Base-by-base conservation (phyloP, 495 filamentous ascomycete genomes). In the Penicillium arizonense region DNA sequence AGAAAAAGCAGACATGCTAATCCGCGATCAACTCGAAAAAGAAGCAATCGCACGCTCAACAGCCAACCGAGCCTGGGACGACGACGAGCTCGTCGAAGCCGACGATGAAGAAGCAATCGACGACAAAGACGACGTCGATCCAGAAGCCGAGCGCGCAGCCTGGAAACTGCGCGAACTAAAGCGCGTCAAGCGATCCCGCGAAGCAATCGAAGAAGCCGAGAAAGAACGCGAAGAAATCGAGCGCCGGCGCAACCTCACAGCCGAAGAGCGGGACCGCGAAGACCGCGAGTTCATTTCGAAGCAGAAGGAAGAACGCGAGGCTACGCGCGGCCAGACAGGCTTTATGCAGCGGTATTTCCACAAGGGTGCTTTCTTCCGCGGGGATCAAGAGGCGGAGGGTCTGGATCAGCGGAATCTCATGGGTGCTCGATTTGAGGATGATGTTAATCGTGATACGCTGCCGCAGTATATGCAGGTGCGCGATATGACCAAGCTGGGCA, bases 301-400 rank as follows among this genome's bases (percentile, higher is more conserved):
- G 59, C 93, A 97, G 71, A 86, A 87, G 52, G 91, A 92, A 58
- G 94, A 97, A 57, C 77, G 78, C 39, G 90, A 89, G 57, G 91
- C 93, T 14, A 73, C 75, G 32, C 85, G 86, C 33, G 94, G 92
- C 36, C 87, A 96, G 77, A 88, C 92, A 76, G 79, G 80, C 1
- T 97, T 84, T 67, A 89, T 97, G 89, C 92, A 96, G 68, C 92
- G 93, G 67, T 97, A 97, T 71, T 91, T 87, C 67, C 94, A 99
- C 77, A 93, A 91, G 77, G 94, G 94, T 44, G 94, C 94, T 21
- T 98, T 97, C 75, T 97, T 88, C 73, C 85, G 86, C 49, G 91
- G 92, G 35, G 90, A 93, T 56, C 76, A 81, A 26, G 83, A 87
- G 55, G 79, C 80, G 13, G 81, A 87, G 65, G 89, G 86, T 20